Base-by-base conservation (phyloP, 148 eudicot genomes). In the Vaccinium macrocarpon region DNA sequence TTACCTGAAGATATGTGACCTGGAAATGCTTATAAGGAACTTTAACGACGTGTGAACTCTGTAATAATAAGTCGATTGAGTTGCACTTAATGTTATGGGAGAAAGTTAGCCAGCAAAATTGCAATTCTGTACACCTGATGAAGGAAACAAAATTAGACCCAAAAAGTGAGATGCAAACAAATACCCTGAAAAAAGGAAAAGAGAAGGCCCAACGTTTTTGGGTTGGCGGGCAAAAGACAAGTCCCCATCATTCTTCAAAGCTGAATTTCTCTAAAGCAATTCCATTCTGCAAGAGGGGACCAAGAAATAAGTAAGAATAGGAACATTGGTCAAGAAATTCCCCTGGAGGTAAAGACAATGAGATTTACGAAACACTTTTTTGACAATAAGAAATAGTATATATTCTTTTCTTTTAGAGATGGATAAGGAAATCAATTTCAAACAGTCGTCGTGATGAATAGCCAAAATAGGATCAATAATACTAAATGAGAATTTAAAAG, bases 161-260 rank as follows among this genome's bases (percentile, higher is more conserved):
- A 76, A 61, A 46, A 18, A 85, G 25, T 57, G 23, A 75, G 62
- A 82, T 32, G 53, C 79, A 79, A 57, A 38, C 81, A 49, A 81
- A 76, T 16, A 82, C 16, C 32, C 84, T 18, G 18, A 49, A 35
- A 55, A 8, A 59, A 84, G 82, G 66, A 78, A 82, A 77, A 86
- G 78, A 77, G 71, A 71, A 70, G 84, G 79, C 66, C 85, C 32
- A 21, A 92, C 98, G 87, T 93, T 91, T 93, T 82, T 87, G 87
- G 91, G 87, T 86, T 27, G 78, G 56, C 78, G 91, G 81, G 92
- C 90, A 84, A 86, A 64, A 91, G 87, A 73, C 76, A 80, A 81
- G 92, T 94, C 94, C 88, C 91, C 89, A 85, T 91, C 94, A 88
- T 78, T 83, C 73, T 87, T 85, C 87, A 86, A 89, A 79, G 79